Evolutionary conservation across 306 rosid species (phyloP).

Genomic region (Trifolium fragiferum): DNA sequence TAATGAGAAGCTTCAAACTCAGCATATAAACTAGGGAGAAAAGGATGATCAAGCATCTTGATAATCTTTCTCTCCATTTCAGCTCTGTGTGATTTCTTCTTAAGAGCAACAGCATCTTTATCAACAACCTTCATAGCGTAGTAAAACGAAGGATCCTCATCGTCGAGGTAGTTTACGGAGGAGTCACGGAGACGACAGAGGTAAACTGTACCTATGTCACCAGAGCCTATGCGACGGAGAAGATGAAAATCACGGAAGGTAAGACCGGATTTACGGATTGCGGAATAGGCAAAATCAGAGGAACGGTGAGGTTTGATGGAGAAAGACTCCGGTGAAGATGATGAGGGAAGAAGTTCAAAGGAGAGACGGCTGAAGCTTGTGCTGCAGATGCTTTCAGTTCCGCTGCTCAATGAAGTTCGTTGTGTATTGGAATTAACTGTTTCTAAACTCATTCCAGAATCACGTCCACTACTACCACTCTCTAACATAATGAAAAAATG

Average conservation of each 20-base stretch:
- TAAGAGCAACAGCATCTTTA: conserved; percentile 76
- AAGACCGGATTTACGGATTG: conserved; percentile 66
- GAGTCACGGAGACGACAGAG: conserved; percentile 66
- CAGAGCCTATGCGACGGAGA: conserved; percentile 82
- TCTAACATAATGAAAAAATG: conserved; percentile 61
- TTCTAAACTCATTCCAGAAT: conserved; percentile 67
- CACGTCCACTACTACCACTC: conserved; percentile 55
- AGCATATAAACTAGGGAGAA: conserved; percentile 84
- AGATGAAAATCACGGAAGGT: conserved; percentile 85
- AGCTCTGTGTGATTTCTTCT: conserved; percentile 82
- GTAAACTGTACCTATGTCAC: conserved; percentile 94
- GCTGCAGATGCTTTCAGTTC: conserved; percentile 80
- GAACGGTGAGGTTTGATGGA: conserved; percentile 87
- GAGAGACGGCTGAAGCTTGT: conserved; percentile 90
- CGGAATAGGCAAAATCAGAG: conserved; percentile 88
- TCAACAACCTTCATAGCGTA: conserved; percentile 99
- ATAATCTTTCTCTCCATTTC: conserved; percentile 93
- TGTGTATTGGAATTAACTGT: conserved; percentile 55
- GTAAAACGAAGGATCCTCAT: conserved; percentile 37
- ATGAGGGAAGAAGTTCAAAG: conserved; percentile 59
- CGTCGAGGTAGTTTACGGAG: conserved; percentile 16
- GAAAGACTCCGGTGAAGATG: conserved; percentile 56
- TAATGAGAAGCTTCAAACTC: conserved; percentile 93
- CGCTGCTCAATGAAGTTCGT: conserved; percentile 83
- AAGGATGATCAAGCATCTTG: conserved; percentile 95